Evolutionary conservation across 2,329 filamentous ascomycete species (phyloP).

Genomic region (Colletotrichum sp.): DNA sequence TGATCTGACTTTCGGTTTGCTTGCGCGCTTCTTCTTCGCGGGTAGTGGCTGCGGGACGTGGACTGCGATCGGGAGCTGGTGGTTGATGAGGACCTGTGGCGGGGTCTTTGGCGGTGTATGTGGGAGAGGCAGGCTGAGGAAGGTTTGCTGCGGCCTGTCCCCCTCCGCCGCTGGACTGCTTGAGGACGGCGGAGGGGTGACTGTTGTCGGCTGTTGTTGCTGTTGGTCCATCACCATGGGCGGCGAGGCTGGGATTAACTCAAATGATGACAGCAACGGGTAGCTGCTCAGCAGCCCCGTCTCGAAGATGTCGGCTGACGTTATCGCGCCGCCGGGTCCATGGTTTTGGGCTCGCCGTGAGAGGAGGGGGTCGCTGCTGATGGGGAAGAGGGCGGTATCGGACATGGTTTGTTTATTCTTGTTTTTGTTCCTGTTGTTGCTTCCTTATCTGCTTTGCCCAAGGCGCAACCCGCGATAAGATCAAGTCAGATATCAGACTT

Average conservation of each 20-base stretch:
- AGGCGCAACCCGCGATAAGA: no score
- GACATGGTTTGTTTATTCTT: not conserved
- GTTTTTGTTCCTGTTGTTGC: not conserved
- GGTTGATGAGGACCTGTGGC: not conserved
- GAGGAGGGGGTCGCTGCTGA: not conserved
- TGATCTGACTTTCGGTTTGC: constrained; percentile 20
- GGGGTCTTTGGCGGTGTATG: not conserved
- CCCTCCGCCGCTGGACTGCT: not conserved
- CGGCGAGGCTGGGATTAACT: not conserved
- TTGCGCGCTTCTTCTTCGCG: constrained; percentile 7
- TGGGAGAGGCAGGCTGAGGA: not conserved
- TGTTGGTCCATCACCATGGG: not conserved
- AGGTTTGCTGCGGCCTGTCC: not conserved
- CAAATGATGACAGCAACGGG: not conserved
- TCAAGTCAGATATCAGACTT: not conserved
- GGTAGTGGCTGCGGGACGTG: not conserved
- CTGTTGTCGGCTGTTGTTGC: not conserved
- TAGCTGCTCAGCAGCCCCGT: not conserved
- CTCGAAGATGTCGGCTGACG: not conserved
- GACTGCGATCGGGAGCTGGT: not conserved
- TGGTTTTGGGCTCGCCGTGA: not conserved
- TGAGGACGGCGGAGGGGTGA: not conserved
- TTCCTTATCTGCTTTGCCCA: not conserved
- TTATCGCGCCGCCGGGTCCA: not conserved
- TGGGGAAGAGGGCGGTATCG: not conserved